A percentile compares a stretch with the other conserved stretches of the same genome.
These are phyloP conservation scores for Plasmodium vivax DNA, from an alignment of 169 alveolate genomes.

Conservation along the genomic window DNA sequence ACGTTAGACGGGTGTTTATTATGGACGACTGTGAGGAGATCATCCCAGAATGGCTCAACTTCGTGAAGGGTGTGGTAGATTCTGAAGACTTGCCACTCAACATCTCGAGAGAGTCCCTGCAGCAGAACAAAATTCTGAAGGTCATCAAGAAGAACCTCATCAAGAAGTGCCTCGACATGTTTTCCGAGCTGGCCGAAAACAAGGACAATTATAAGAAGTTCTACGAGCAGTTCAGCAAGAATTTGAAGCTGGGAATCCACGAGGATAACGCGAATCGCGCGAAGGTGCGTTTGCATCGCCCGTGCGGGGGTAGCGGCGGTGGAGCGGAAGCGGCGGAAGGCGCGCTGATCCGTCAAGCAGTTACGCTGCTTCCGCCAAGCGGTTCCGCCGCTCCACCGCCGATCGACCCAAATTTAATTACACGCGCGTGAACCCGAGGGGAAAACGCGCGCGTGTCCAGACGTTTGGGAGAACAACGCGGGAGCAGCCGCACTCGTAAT, in stretches of 20 bases:
- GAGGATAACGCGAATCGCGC: constrained; percentile 98
- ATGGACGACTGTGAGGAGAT: constrained; percentile 99
- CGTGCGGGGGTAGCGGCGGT: neutral
- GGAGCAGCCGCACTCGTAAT: neutral
- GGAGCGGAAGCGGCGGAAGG: neutral
- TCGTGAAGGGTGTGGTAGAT: constrained; percentile 99
- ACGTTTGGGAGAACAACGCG: constrained; percentile 43
- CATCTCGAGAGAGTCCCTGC: constrained; percentile 98
- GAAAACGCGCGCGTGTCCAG: constrained; percentile 44
- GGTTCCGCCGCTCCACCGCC: no score
- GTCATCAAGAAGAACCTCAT: constrained; percentile 98
- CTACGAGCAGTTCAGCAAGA: constrained; percentile 99
- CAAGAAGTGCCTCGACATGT: constrained; percentile 98
- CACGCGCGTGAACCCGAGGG: constrained; percentile 3
- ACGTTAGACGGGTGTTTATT: constrained; percentile 99
- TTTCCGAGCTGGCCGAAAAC: constrained; percentile 98
- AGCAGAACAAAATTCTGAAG: constrained; percentile 98
- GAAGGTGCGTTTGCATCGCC: constrained; percentile 85
- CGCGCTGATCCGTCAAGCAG: no score
- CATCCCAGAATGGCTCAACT: constrained; percentile 99
- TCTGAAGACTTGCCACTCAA: constrained; percentile 99
- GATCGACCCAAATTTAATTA: constrained; percentile 53
- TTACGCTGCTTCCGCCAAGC: no score
- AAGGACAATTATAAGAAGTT: constrained; percentile 99
- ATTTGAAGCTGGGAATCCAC: constrained; percentile 98